Evolutionary conservation across 495 filamentous ascomycete species (phyloP).

Genomic region (Penicillium salamii): DNA sequence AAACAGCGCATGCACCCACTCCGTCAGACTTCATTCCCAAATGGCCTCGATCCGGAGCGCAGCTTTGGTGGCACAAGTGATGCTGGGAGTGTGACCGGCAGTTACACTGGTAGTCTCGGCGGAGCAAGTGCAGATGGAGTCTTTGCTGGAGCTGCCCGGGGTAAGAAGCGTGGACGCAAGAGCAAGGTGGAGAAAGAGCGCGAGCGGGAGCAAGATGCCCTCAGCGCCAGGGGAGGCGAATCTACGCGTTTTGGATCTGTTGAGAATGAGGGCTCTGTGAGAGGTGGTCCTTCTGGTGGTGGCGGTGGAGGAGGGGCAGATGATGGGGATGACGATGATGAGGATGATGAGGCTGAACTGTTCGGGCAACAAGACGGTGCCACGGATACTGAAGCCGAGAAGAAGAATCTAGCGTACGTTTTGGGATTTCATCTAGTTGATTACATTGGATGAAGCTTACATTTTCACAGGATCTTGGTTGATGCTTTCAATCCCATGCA

Average conservation of each 20-base stretch:
- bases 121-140: constrained; percentile 52
- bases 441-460: constrained; percentile 8
- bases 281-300: constrained; percentile 29
- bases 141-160: constrained; percentile 37
- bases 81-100: constrained; percentile 67
- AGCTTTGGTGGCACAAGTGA: constrained; percentile 67
- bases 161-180: constrained; percentile 65
- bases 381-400: constrained; percentile 65
- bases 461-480: constrained; percentile 56
- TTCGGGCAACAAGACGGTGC: constrained; percentile 58
- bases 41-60: constrained; percentile 48
- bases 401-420: constrained; percentile 63
- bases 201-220: constrained; percentile 48
- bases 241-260: constrained; percentile 41
- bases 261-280: constrained; percentile 44
- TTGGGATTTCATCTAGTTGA: constrained; percentile 1
- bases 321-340: constrained; percentile 65
- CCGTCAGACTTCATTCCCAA: constrained; percentile 86
- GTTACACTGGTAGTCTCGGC: constrained; percentile 50
- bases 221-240: constrained; percentile 48
- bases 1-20: constrained; percentile 64
- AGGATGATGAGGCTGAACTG: constrained; percentile 61
- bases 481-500: constrained; percentile 66
- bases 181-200: constrained; percentile 54
- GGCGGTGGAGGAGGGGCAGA: constrained; percentile 49